Evolutionary conservation across 2,329 filamentous ascomycete species (phyloP), one percentile per base, ranked within the genome.

Genomic region (Paecilomyces formosus): DNA sequence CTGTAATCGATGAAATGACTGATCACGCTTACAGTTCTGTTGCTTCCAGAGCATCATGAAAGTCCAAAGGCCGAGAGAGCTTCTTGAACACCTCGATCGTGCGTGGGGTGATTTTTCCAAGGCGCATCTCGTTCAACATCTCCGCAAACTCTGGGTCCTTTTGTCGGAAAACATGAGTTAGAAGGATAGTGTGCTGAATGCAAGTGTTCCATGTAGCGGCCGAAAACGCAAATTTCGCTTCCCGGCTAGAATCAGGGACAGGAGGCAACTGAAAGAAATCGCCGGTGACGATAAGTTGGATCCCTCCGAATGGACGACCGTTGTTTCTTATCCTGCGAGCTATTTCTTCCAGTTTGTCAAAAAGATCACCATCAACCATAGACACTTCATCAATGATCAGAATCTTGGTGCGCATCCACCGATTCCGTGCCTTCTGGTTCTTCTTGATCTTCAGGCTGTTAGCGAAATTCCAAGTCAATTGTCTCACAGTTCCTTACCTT

Each of bases 251-350:
- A 13, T 97, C 92, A 1, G 93, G 92, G 1, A 99, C 94, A 0
- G 94, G 94, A 0, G 94, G 94, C 3, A 99, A 78, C 72, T 99
- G 94, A 74, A 99, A 99, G 76, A 99, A 99, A 69, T 99, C 94
- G 2, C 94, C 94, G 0, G 94, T 99, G 60, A 99, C 90, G 58
- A 99, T 85, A 30, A 99, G 82, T 66, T 99, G 94, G 53, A 99
- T 97, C 4, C 94, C 94, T 57, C 94, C 95, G 79, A 96, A 99
- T 0, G 94, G 89, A 9, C 90, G 84, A 9, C 90, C 92, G 66
- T 96, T 97, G 70, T 95, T 96, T 57, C 92, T 86, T 61, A 99
- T 86, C 3, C 81, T 85, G 58, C 93, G 85, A 13, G 92, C 93
- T 64, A 99, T 89, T 61, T 89, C 85, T 61, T 95, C 92, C 18